Percentiles rank a stretch among this genome's conserved stretches.
phyloP scores from a whole-genome alignment of 2,329 filamentous ascomycete species.

The Aureobasidium leucospermi region DNA sequence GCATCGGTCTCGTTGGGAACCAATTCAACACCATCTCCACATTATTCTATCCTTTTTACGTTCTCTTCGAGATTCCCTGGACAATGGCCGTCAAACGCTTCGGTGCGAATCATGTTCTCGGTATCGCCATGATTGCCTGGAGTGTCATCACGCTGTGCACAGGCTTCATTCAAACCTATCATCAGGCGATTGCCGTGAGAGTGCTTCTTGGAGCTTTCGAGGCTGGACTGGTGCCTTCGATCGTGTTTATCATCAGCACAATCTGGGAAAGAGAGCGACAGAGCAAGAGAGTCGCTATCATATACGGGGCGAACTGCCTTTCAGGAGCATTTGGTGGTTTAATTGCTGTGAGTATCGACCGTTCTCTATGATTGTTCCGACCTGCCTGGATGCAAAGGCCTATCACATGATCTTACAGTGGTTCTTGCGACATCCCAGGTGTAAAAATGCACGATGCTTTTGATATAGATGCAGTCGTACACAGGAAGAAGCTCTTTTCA shows the following conservation, averaged over 20 bases:
- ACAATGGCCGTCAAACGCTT: conserved; percentile 22
- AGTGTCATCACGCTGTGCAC: conserved; percentile 24
- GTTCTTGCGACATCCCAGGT: no score
- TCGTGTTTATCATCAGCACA: conserved; percentile 25
- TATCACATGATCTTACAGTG: no score
- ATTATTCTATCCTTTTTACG: conserved; percentile 19
- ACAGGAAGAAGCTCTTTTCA: no score
- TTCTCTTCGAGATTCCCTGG: conserved; percentile 18
- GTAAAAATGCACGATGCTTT: no score
- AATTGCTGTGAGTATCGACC: conserved; percentile 15
- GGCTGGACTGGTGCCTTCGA: conserved; percentile 23
- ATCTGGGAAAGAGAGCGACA: conserved; percentile 23
- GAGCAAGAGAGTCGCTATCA: conserved; percentile 25
- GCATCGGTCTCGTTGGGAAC: conserved; percentile 16
- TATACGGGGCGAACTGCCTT: conserved; percentile 21
- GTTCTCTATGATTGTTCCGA: no score
- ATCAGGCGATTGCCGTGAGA: conserved; percentile 24
- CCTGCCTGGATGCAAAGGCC: no score
- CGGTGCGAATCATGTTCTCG: conserved; percentile 20
- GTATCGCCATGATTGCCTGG: conserved; percentile 22
- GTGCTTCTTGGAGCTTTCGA: conserved; percentile 25
- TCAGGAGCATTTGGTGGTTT: conserved; percentile 24
- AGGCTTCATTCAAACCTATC: conserved; percentile 26
- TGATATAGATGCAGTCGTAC: no score
- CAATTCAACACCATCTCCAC: conserved; percentile 20